Conservation (phyloP, 116 monocot genomes). For the Dioscorea cayenensis region DNA sequence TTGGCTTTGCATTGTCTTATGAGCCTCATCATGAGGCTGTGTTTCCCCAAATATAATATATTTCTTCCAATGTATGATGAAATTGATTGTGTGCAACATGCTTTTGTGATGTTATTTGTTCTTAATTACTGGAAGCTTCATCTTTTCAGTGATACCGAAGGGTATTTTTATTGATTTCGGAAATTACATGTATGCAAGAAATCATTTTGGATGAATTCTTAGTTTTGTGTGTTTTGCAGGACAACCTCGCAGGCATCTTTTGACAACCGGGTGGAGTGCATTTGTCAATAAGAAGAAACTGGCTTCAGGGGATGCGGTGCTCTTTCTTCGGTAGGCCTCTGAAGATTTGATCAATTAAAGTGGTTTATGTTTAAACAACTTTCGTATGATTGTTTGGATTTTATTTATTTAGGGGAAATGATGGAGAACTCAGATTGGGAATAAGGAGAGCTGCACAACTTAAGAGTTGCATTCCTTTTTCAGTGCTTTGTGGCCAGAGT, state of each 20-base stretch:
- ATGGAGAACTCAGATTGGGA: constrained; percentile 86
- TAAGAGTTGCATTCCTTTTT: constrained; percentile 25
- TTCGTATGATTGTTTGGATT: neutral
- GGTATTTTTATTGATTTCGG: neutral
- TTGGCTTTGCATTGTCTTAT: neutral
- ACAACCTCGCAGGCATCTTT: constrained; percentile 67
- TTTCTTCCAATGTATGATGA: neutral
- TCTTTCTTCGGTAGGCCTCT: constrained; percentile 47
- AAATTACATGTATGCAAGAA: neutral
- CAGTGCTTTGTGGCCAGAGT: constrained; percentile 13
- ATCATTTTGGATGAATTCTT: neutral
- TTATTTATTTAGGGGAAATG: constrained; percentile 46
- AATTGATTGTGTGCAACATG: neutral
- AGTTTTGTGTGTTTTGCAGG: constrained; percentile 22
- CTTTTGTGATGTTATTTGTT: neutral
- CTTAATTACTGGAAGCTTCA: neutral
- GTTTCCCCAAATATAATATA: neutral
- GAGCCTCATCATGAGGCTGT: neutral
- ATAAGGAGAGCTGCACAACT: constrained; percentile 63
- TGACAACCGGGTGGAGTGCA: constrained; percentile 70
- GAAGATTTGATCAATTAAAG: neutral
- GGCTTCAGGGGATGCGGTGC: constrained; percentile 58
- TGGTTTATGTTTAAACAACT: neutral
- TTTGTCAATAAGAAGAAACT: constrained; percentile 78
- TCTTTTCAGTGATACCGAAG: neutral